Base-by-base conservation (phyloP, 228 moss, liverwort and hornwort species). In the Sphagnum fallax region DNA sequence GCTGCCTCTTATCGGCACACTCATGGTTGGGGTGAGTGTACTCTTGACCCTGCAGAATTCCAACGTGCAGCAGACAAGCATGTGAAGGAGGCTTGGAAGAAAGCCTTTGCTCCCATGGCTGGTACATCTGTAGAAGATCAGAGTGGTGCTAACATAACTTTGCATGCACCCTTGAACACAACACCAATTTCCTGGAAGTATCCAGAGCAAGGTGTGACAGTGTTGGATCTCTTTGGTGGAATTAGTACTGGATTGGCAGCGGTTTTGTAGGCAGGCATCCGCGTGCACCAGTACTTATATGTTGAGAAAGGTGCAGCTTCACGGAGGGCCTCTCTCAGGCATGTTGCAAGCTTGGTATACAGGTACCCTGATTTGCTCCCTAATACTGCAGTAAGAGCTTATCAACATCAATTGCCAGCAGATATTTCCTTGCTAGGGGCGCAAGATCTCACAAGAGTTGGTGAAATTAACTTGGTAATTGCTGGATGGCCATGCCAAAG, bases 221-320 rank as follows among this genome's bases (percentile, higher is more conserved):
- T 73, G 8, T 47, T 53, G 5, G 65, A 73, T 18, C 13, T 73
- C 5, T 73, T 73, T 66, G 66, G 72, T 4, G 66, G 72, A 32
- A 73, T 73, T 53, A 57, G 51, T 7, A 65, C 51, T 8, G 66
- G 72, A 4, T 65, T 73, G 5, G 72, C 52, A 12, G 53, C 51
- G 10, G 18, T 66, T 16, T 65, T 73, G 53, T 58, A 69, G 7
- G 16, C 15, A 14, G 65, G 65, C 5, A 32, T 73, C 4, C 8
- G n/a, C 5, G 65, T 73, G 8, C 14, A 66, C 4, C n/a, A 49
- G 2, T 66, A 73, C 57, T 52, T 66, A 11, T 73, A 66, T 49
- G 47, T 65, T 9, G 66, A 73, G 16, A 66, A 16, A 9, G 72
- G 66, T 65, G 65, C 52, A 5, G 32, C 65, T 18, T 51, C 65